phyloP scores from a whole-genome alignment of 345 rosid genomes.

The Lepidium didymum region DNA sequence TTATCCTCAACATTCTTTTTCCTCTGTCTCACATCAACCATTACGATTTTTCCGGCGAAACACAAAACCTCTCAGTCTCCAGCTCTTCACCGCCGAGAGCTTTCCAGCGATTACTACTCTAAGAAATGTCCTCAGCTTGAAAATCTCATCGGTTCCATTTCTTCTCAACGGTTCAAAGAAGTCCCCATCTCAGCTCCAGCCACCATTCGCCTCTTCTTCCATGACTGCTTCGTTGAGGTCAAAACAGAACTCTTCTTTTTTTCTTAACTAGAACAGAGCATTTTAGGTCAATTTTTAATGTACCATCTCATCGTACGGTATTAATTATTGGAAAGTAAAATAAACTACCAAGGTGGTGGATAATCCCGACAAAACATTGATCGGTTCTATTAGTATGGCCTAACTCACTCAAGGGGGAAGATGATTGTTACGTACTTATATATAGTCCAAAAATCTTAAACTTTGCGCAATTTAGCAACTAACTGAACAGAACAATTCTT shows the following conservation, averaged over 20 bases:
- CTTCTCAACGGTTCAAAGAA: conserved; percentile 65
- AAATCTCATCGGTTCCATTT: conserved; percentile 57
- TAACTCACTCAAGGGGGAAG: too few species aligned
- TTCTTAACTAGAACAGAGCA: too few species aligned
- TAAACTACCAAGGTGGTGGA: not conserved
- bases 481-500: not conserved
- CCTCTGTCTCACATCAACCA: conserved; percentile 25
- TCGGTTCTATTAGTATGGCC: not conserved
- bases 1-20: conserved; percentile 13
- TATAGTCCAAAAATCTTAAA: not conserved
- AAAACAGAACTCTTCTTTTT: not conserved
- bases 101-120: conserved; percentile 50
- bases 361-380: not conserved
- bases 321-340: not conserved
- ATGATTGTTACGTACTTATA: too few species aligned
- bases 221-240: conserved; percentile 94
- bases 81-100: conserved; percentile 33
- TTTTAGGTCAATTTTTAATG: not conserved
- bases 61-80: conserved; percentile 10
- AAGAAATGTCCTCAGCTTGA: conserved; percentile 75
- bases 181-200: conserved; percentile 75
- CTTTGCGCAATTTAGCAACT: not conserved
- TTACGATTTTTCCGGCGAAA: conserved; percentile 8
- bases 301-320: not conserved
- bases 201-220: conserved; percentile 89